Conservation (phyloP, 768 basidiomycete genomes). For the Mycena pura region DNA sequence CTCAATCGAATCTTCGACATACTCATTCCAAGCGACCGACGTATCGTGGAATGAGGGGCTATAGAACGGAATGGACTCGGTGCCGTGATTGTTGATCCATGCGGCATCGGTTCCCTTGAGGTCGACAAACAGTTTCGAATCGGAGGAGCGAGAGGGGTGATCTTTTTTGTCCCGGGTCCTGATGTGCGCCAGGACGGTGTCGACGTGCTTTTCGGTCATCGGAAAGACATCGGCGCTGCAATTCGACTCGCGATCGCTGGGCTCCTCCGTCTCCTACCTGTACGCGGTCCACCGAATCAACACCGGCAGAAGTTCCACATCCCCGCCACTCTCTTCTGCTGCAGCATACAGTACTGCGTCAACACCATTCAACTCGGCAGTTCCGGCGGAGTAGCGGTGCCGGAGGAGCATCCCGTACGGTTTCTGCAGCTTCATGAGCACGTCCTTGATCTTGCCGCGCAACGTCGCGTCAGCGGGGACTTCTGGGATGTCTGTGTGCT, state of each 20-base stretch:
- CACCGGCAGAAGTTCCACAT: neutral
- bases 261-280: no score
- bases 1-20: neutral
- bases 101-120: neutral
- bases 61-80: neutral
- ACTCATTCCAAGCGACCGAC: neutral
- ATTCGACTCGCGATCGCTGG: no score
- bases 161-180: no score
- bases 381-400: conserved; percentile 33
- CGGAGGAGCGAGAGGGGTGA: no score
- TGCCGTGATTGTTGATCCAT: neutral
- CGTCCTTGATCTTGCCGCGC: neutral
- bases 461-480: neutral
- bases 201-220: no score
- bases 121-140: no score
- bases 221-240: no score
- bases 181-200: no score
- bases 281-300: neutral
- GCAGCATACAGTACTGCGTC: conserved; percentile 26
- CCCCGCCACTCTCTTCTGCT: neutral
- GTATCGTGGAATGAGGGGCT: neutral
- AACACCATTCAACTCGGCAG: conserved; percentile 28
- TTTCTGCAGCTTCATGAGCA: conserved; percentile 2
- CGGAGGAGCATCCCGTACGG: conserved; percentile 35
- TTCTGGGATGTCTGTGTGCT: neutral